Percentiles rank a stretch among this genome's conserved stretches.
Conservation (phyloP, 352 stramenopile species). For the Stephanocyclus meneghinianus region DNA sequence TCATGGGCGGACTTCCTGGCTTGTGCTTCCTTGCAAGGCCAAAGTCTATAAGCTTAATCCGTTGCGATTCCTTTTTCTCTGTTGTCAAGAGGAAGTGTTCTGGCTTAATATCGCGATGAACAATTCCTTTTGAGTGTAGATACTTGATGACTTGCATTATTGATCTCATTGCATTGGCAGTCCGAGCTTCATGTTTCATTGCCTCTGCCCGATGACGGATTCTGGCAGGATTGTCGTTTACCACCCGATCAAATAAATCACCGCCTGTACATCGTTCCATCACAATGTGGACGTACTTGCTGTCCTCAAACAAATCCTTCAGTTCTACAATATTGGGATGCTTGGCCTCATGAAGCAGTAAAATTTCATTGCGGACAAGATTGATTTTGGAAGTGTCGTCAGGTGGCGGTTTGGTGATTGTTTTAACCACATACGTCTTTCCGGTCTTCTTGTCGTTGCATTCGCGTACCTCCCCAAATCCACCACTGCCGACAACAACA, state of each 20-base stretch:
- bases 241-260: constrained; percentile 96
- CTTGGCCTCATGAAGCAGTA: constrained; percentile 45
- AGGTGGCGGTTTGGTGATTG: constrained; percentile 30
- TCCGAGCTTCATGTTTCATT: constrained; percentile 36
- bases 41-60: constrained; percentile 85
- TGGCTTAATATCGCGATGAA: constrained; percentile 44
- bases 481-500: constrained; percentile 31
- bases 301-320: constrained; percentile 82
- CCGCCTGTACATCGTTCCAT: constrained; percentile 95
- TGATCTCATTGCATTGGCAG: constrained; percentile 36
- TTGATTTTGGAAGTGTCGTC: constrained; percentile 42
- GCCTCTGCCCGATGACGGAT: constrained; percentile 51
- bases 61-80: constrained; percentile 30
- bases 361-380: constrained; percentile 44
- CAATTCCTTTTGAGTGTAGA: constrained; percentile 39
- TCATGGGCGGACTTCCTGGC: constrained; percentile 32
- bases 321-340: constrained; percentile 82
- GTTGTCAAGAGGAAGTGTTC: constrained; percentile 49
- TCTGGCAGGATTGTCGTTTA: constrained; percentile 93
- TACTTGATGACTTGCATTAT: constrained; percentile 43
- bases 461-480: constrained; percentile 39
- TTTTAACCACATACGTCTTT: constrained; percentile 33
- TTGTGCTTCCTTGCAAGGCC: constrained; percentile 72
- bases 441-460: constrained; percentile 37
- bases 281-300: constrained; percentile 92